Base-by-base conservation (phyloP, 179 eudicot genomes). In the Actinidia arguta region DNA sequence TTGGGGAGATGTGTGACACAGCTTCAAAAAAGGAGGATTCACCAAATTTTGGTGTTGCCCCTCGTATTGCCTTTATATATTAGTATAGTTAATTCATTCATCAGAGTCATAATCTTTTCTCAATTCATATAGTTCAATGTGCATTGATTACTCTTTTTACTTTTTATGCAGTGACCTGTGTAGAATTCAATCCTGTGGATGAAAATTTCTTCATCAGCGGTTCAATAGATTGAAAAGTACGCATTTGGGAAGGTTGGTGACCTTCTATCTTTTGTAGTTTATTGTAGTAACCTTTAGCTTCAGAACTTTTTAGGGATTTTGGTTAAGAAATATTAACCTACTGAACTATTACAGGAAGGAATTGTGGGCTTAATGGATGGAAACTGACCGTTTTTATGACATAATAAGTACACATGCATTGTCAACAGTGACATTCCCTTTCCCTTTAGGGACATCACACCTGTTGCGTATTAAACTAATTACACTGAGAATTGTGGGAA, bases 151-250 rank as follows among this genome's bases (percentile, higher is more conserved):
- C n/a, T n/a, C n/a, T n/a, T n/a, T n/a, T n/a, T n/a, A n/a, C n/a
- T n/a, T n/a, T n/a, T n/a, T n/a, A n/a, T 91, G 86, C 94, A 94
- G 99, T 96, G 84, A 96, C 99, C 17, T 93, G 96, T 69, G 87
- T 91, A 82, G 93, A 96, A 86, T 96, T 96, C 81, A 92, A 93
- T 66, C 99, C 98, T 5, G 86, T 87, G 80, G 88, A 92, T 78
- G 96, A 95, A 48, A 89, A 89, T 79, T 85, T 83, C 87, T 96
- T 96, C 88, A 86, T 95, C 77, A 96, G 98, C 79, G 99, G 98
- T 59, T 96, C 99, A 80, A 92, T 96, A 25, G 99, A 96, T 84
- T 98, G 99, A 70, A 96, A 96, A 86, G 94, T 96, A 73, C 97
- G 98, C 11, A 85, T 93, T 55, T 96, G 99, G 99, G 91, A 85